Evolutionary conservation across 1,284 basidiomycete genomes (phyloP), one percentile per base, ranked within the genome.

Genomic region (Veloboletus limbatus): DNA sequence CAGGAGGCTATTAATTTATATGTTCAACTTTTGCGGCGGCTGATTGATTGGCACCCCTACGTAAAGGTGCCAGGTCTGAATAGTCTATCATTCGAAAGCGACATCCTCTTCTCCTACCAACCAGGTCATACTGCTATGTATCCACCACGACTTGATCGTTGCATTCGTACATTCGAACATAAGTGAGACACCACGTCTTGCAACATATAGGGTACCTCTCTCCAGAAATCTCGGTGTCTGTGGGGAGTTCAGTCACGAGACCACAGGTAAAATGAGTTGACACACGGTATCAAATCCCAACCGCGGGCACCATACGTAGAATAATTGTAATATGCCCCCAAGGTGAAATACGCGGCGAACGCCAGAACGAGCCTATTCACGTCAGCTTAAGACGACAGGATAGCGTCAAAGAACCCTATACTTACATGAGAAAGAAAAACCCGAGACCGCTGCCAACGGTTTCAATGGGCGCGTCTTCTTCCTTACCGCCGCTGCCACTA

Each of bases 171-270:
- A 38, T 76, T 75, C 17, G 85, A 82, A 65, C 86, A 88, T 33
- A 91, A 66, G 66, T 90, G 87, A 13, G 82, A 79, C 39, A 82
- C 62, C 26, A 92, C 79, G 57, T 92, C 89, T 31, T 75, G 74
- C 27, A 90, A 63, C 78, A 92, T 85, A 57, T 88, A 90, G 4
- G 89, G 89, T 5, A 92, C 83, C 66, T 92, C 89, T 65, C 81
- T 72, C 88, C 88, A 91, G 68, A 92, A 89, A 62, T 91, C 88
- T 36, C 88, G 85, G 66, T 92, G 88, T 50, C 88, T 91, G 54
- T 34, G 9, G 41, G 16, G 32, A 48, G 39, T 46, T 46, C 17
- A 51, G 48, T 25, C 49, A 24, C 46, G 43, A 26, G 3, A 31
- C 33, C 48, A 40, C 10, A 20, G 30, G 13, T 5, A 35, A 30